Base-by-base conservation (phyloP, 2,329 filamentous ascomycete species). In the Periconia sp. region DNA sequence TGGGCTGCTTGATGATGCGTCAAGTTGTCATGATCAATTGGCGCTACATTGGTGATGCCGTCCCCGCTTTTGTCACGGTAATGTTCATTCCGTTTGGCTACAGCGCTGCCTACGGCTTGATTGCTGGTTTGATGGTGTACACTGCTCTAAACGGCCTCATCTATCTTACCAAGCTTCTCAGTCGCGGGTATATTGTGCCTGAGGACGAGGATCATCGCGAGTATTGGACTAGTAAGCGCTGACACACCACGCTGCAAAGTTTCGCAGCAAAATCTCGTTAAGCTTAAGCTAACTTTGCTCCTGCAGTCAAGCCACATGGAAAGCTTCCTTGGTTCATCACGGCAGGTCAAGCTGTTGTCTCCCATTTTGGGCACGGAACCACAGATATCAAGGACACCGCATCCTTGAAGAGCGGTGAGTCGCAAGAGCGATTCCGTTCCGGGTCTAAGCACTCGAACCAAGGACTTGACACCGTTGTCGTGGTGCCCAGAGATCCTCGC, bases 11-110 rank as follows among this genome's bases (percentile, higher is more conserved):
- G 81, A 95, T 95, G 90, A 69, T 70, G 56, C 66, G 84, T 81
- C 59, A 83, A 82, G 56, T 82, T 82, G 12, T 86, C 83, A 86
- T 90, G 48, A 90, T 95, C 74, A 95, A 95, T 74, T 95, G 90
- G 90, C 76, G 78, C 26, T 95, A 95, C 70, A 79, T 89, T 43
- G 89, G 89, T 36, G 90, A 95, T 66, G 86, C 88, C 2, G 78
- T 95, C 8, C 90, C 90, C 0, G 89, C 90, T 3, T 95, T 95
- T 68, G 76, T 95, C 24, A 91, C 88, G 6, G 16, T 23, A 10
- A n/a, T n/a, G n/a, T 77, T 92, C 54, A 95, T 95, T 86, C 89
- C 90, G 0, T 94, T 95, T 72, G 89, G 87, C 4, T 95, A 94
- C 75, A 89, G 85, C 40, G 92, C 94, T 58, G 89, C 90, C 10